Percentiles rank a stretch among this genome's conserved stretches.
phyloP scores from a whole-genome alignment of 1,284 basidiomycete species.

The Pholiota adiposa region DNA sequence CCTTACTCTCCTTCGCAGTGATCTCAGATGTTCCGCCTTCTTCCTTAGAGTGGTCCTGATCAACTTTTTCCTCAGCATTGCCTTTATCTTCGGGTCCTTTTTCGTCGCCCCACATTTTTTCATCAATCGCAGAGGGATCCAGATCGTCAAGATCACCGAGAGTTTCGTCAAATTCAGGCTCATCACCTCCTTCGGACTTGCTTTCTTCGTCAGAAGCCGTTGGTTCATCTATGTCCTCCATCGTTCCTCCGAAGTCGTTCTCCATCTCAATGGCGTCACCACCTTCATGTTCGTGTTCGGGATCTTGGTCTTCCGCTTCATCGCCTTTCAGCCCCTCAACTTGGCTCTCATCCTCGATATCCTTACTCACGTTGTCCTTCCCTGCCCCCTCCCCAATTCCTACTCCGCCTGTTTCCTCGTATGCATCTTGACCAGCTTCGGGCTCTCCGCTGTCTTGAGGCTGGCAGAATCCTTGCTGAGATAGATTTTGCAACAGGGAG shows the following conservation, averaged over 20 bases:
- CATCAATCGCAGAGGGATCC: slow-evolving; percentile 91
- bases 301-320: slow-evolving; percentile 56
- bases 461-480: slow-evolving; percentile 91
- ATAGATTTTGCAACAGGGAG: slow-evolving; percentile 75
- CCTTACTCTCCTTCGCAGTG: slow-evolving; percentile 73
- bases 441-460: slow-evolving; percentile 67
- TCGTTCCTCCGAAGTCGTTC: slow-evolving; percentile 79
- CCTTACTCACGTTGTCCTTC: slow-evolving; percentile 86
- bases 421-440: slow-evolving; percentile 53
- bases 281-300: slow-evolving; percentile 57
- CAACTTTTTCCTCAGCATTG: slow-evolving; percentile 53
- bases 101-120: slow-evolving; percentile 97
- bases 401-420: slow-evolving; percentile 70
- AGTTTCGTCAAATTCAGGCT: slow-evolving; percentile 79
- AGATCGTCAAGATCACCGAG: slow-evolving; percentile 84
- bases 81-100: slow-evolving; percentile 53
- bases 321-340: slow-evolving; percentile 91
- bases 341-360: slow-evolving; percentile 95
- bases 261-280: slow-evolving; percentile 77
- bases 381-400: slow-evolving; percentile 90
- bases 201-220: slow-evolving; percentile 33
- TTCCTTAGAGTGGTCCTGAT: slow-evolving; percentile 40
- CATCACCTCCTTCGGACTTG: slow-evolving; percentile 53
- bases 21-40: slow-evolving; percentile 66
- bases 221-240: slow-evolving; percentile 81